Evolutionary conservation across 148 eudicot species (phyloP), one percentile per base, ranked within the genome.

Genomic region (Heliosperma pusillum): DNA sequence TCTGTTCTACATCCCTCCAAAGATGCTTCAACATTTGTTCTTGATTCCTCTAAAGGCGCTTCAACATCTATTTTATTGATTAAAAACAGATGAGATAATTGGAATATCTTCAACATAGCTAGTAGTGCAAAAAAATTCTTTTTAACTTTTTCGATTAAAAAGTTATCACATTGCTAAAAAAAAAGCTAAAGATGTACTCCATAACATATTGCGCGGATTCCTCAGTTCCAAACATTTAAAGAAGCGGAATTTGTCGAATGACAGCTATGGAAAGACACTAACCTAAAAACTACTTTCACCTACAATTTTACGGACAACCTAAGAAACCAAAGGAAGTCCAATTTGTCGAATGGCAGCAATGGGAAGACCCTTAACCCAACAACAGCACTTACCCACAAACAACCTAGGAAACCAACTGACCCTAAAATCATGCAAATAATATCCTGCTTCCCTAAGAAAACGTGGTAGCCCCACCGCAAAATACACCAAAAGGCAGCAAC

Each of bases 11-110:
- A n/a, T n/a, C n/a, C n/a, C n/a, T n/a, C n/a, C n/a, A n/a, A n/a
- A n/a, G n/a, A n/a, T n/a, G n/a, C n/a, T n/a, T n/a, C n/a, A n/a
- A n/a, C n/a, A n/a, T n/a, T n/a, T n/a, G 42, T 36, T 36, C 42
- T 36, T 10, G 83, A 65, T 36, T 73, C 78, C 74, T 86, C 91
- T 40, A 80, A 21, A 58, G 76, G 71, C 65, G 77, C 89, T 83
- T 82, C 79, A 80, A 53, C 57, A 79, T 61, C 42, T 36, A 10
- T 36, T 36, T 36, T 36, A 36, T 36, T 36, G 42, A 36, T 36
- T 36, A 36, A 36, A 36, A 71, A 53, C 76, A 58, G 57, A 36
- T 36, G 71, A 77, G 62, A 27, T 15, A 77, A 74, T 73, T 63
- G 60, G 25, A 25, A 24, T 9, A 27, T 9, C 36, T 55, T 52